Evolutionary conservation across 768 basidiomycete species (phyloP), one percentile per base, ranked within the genome.

Genomic region (Auriscalpium microsporum): DNA sequence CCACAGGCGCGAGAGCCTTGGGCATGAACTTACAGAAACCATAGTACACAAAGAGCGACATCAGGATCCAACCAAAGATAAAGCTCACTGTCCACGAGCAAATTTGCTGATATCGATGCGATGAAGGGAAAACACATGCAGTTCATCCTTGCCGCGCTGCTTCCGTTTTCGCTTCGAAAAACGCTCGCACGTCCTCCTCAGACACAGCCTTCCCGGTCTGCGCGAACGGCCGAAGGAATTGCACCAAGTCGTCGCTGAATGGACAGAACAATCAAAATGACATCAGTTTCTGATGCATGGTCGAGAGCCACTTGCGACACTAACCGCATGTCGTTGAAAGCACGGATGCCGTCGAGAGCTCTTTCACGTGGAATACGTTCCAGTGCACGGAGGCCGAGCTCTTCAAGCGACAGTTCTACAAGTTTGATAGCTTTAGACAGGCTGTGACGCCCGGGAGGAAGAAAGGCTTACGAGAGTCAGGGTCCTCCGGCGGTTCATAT

Each of bases 401-500:
- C 88, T 66, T 92, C 90, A 36, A 93, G 70, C 16, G 90, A 87
- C 50, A 90, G 71, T 23, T 81, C 90, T 89, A 53, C 19, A 8
- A 11, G 44, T 5, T 7, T 14, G 17, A 28, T 48, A 16, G 8
- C 33, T 33, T 37, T 48, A 44, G n/a, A 16, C 46, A 35, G 17
- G 28, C 36, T 45, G 13, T 1, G 28, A 28, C 28, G 7, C 28
- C 28, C 4, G 3, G 28, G 14, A 13, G 19, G 42, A 35, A n/a
- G 14, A n/a, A 10, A n/a, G 10, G 54, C 68, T 42, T 51, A 83
- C 90, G 82, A 58, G 83, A 89, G 65, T 93, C 90, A 10, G 90
- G 90, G 68, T 92, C 90, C 63, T 88, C 83, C 4, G 90, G 90
- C 1, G 87, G 88, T 65, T 90, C 86, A 58, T 89, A 92, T 0